Evolutionary conservation across 441 rosid species (phyloP).

Genomic region (Aquilaria agallochum): DNA sequence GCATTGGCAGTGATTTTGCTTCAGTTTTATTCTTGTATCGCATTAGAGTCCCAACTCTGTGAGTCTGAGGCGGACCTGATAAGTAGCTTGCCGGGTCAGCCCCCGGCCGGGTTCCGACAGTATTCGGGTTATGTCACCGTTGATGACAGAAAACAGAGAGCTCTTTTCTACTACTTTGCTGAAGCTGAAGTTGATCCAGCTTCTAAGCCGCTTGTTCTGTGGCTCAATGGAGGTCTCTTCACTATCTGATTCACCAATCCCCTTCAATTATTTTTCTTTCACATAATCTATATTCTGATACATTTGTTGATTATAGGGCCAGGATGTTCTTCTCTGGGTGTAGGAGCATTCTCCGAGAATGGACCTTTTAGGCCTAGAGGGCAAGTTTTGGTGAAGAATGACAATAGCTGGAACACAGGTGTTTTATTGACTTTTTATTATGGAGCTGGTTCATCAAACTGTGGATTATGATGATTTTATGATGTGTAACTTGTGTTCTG

Average conservation of each 20-base stretch:
- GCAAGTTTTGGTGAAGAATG: constrained; percentile 32
- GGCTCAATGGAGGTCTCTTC: constrained; percentile 60
- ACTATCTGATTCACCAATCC: not conserved
- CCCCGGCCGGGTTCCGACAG: constrained; percentile 42
- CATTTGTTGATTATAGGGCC: constrained; percentile 29
- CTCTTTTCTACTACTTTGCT: constrained; percentile 59
- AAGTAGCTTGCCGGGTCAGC: constrained; percentile 52
- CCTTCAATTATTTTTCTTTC: not conserved
- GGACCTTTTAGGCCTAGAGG: constrained; percentile 57
- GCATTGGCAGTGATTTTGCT: constrained; percentile 41
- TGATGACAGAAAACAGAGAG: constrained; percentile 21
- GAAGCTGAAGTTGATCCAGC: constrained; percentile 42
- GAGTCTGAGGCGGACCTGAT: constrained; percentile 37
- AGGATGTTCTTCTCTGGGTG: constrained; percentile 58
- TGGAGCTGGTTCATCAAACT: not conserved
- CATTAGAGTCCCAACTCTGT: constrained; percentile 30
- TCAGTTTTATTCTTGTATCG: constrained; percentile 17
- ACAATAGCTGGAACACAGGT: constrained; percentile 59
- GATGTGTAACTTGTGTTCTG: not conserved
- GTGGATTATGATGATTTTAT: not conserved
- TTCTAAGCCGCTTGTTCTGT: constrained; percentile 60
- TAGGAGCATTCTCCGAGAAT: constrained; percentile 53
- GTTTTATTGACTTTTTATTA: not conserved
- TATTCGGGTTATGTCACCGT: constrained; percentile 42
- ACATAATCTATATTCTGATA: too few species aligned